Evolutionary conservation across 768 basidiomycete species (phyloP).

Genomic region (Mycena kentingensis): DNA sequence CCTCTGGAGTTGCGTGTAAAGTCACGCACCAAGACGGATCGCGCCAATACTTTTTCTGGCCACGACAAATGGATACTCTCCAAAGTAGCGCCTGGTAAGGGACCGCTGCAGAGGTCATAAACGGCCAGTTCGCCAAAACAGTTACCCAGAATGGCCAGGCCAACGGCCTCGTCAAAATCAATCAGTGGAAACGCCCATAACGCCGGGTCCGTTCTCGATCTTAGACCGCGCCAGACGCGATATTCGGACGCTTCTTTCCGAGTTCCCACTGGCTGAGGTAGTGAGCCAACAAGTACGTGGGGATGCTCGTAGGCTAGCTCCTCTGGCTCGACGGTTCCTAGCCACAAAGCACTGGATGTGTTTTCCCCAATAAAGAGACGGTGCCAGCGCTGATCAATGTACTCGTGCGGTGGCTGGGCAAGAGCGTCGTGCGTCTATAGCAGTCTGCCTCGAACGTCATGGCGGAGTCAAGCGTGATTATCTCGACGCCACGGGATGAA

Average conservation of each 20-base stretch:
- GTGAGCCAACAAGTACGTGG: too few species aligned
- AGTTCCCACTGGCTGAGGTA: too few species aligned
- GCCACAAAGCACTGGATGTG: too few species aligned
- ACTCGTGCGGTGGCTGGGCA: too few species aligned
- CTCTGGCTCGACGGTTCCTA: too few species aligned
- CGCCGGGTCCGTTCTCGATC: conserved; percentile 4
- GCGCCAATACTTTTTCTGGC: background rate
- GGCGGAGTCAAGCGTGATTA: background rate
- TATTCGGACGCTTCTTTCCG: too few species aligned
- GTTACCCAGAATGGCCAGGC: conserved; percentile 15
- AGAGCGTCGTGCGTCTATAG: too few species aligned
- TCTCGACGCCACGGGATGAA: conserved; percentile 1
- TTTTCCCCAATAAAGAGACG: too few species aligned
- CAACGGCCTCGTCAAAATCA: conserved; percentile 16
- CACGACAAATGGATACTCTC: background rate
- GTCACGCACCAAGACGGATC: background rate
- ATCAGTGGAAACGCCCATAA: conserved; percentile 11
- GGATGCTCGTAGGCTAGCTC: too few species aligned
- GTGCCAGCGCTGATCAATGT: too few species aligned
- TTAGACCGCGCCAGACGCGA: too few species aligned
- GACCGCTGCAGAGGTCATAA: conserved; percentile 3
- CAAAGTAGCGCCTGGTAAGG: background rate
- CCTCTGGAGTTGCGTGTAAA: background rate
- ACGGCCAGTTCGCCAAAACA: conserved; percentile 19
- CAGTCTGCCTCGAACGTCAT: too few species aligned